A percentile compares a stretch with the other conserved stretches of the same genome.
Conservation (phyloP, 2,329 filamentous ascomycete genomes). For the Fusarium guadeloupense region DNA sequence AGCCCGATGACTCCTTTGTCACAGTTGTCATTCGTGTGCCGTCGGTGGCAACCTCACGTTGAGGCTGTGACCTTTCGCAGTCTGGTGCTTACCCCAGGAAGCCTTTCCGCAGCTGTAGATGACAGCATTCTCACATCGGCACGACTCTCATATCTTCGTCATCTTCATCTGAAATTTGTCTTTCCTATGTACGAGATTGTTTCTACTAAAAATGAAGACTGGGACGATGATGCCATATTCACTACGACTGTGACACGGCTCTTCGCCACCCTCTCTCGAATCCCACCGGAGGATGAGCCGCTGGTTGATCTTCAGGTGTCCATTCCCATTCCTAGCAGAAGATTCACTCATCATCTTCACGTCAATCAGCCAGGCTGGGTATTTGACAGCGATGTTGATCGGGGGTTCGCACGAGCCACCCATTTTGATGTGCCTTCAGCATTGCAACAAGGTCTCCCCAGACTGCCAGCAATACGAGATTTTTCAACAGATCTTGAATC, state of each 20-base stretch:
- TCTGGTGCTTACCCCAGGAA: background rate
- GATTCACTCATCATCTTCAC: too few species aligned
- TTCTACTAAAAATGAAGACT: background rate
- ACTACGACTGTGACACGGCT: background rate
- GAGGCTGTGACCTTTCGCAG: background rate
- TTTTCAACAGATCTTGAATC: fast-evolving
- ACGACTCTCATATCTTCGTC: conserved; percentile 6
- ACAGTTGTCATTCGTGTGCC: background rate
- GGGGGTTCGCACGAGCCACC: background rate
- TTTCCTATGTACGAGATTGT: background rate
- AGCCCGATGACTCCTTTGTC: too few species aligned
- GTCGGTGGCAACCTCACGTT: background rate
- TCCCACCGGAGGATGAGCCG: background rate
- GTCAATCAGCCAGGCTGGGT: too few species aligned
- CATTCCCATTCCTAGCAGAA: background rate
- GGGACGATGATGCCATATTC: background rate
- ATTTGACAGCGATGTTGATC: too few species aligned
- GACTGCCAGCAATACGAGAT: background rate
- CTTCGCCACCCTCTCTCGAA: background rate
- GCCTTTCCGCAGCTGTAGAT: background rate
- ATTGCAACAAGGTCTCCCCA: background rate
- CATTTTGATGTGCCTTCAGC: background rate
- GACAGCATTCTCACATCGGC: background rate
- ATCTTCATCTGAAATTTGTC: background rate
- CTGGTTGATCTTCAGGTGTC: background rate